Evolutionary conservation across 371 early-diverging fungal species (phyloP).

Genomic region (Umbelopsis sp.): DNA sequence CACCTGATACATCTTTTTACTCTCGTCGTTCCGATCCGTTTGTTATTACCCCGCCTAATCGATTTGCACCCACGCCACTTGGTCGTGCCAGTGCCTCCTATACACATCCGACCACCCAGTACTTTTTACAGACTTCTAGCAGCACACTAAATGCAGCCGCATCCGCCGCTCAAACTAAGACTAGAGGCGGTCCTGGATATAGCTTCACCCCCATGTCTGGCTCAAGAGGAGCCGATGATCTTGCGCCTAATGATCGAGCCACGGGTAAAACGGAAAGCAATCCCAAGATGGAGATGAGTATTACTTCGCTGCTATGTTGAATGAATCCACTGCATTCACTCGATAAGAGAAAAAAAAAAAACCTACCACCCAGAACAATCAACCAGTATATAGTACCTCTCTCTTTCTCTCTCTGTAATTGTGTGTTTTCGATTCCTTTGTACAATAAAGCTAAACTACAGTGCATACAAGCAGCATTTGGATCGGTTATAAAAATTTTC

Average conservation of each 20-base stretch:
- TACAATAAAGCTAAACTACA: no score
- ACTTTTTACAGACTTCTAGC: slow-evolving; percentile 49
- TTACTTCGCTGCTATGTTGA: slow-evolving; percentile 41
- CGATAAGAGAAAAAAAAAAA: background rate
- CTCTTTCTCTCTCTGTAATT: background rate
- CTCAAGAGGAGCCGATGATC: slow-evolving; percentile 16
- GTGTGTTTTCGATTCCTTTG: background rate
- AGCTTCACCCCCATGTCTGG: slow-evolving; percentile 1
- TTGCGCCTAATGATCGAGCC: slow-evolving; percentile 30
- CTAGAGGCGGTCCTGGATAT: slow-evolving; percentile 20
- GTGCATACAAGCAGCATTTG: no score
- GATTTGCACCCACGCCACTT: slow-evolving; percentile 26
- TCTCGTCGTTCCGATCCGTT: slow-evolving; percentile 19
- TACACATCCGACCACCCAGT: slow-evolving; percentile 50
- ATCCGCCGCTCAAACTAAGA: slow-evolving; percentile 34
- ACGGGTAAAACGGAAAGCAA: slow-evolving; percentile 23
- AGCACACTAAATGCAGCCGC: slow-evolving; percentile 49
- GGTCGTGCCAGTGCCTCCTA: slow-evolving; percentile 21
- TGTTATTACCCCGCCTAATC: slow-evolving; percentile 23
- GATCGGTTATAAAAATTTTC: no score
- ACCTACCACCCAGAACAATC: background rate
- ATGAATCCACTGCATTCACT: no score
- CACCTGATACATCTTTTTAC: background rate
- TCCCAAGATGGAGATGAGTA: slow-evolving; percentile 37
- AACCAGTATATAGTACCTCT: slow-evolving; percentile 1